Conservation (phyloP, 2,329 filamentous ascomycete species). For the Fusarium penzigii region DNA sequence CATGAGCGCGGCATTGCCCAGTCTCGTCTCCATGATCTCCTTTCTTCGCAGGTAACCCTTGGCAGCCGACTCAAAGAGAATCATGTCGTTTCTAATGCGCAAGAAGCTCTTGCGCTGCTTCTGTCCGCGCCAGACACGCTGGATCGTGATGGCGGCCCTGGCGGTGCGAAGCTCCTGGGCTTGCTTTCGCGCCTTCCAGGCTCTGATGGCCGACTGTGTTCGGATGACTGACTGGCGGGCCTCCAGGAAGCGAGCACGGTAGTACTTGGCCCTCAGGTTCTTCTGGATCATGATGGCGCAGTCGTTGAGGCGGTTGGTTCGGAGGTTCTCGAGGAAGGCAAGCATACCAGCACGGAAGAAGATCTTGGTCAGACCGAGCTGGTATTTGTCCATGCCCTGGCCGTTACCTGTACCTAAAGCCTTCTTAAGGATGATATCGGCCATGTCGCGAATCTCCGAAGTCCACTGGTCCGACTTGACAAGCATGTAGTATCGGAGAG, state of each 20-base stretch:
- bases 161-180: constrained; percentile 80
- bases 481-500: constrained; percentile 96
- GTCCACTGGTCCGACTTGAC: constrained; percentile 90
- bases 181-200: constrained; percentile 72
- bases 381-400: constrained; percentile 86
- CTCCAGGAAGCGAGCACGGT: constrained; percentile 86
- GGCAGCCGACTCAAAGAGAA: constrained; percentile 84
- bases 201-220: constrained; percentile 78
- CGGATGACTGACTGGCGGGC: constrained; percentile 78
- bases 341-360: constrained; percentile 99
- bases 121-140: constrained; percentile 90
- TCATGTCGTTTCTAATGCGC: constrained; percentile 76
- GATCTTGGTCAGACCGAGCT: constrained; percentile 96
- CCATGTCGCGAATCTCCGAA: constrained; percentile 90
- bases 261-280: constrained; percentile 94
- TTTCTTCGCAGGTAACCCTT: constrained; percentile 91
- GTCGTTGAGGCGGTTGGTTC: constrained; percentile 86
- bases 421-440: constrained; percentile 85
- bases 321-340: constrained; percentile 91
- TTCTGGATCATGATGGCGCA: constrained; percentile 99
- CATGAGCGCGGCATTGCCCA: constrained; percentile 85
- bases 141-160: constrained; percentile 90
- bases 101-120: constrained; percentile 84
- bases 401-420: constrained; percentile 78
- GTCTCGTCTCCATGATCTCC: constrained; percentile 89